These are phyloP conservation scores for Fremontodendron californicum DNA, from an alignment of 345 rosid genomes.

Conservation along the genomic window DNA sequence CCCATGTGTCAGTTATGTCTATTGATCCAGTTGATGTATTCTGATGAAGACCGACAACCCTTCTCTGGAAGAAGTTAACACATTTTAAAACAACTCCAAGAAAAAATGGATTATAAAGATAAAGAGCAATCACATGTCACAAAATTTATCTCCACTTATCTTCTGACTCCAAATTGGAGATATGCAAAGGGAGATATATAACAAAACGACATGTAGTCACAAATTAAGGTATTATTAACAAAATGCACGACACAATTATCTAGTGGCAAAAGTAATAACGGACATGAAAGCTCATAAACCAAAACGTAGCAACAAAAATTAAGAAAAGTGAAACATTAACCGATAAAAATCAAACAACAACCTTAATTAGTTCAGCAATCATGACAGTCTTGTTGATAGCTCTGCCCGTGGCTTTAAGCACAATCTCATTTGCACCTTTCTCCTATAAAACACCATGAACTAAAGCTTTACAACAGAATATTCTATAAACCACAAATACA, in stretches of 20 bases:
- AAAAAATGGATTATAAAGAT: neutral
- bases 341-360: neutral
- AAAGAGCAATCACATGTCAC: neutral
- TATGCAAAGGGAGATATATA: neutral
- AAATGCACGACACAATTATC: neutral
- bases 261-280: too few species aligned
- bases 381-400: conserved; percentile 6
- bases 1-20: conserved; percentile 59
- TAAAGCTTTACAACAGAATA: neutral
- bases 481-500: neutral
- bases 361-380: conserved; percentile 10
- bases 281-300: neutral
- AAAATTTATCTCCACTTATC: neutral
- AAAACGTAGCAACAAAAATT: neutral
- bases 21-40: conserved; percentile 39
- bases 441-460: neutral
- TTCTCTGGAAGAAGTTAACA: conserved; percentile 25
- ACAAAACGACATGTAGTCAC: neutral
- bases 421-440: conserved; percentile 2
- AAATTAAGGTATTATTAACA: neutral
- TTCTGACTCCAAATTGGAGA: neutral
- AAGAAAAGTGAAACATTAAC: neutral
- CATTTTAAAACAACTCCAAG: neutral
- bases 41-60: conserved; percentile 53
- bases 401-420: conserved; percentile 8